Percentiles rank a stretch among this genome's conserved stretches.
These are phyloP conservation scores for Umbellularia californica DNA, from an alignment of 164 flowering plant genomes.

Conservation along the genomic window DNA sequence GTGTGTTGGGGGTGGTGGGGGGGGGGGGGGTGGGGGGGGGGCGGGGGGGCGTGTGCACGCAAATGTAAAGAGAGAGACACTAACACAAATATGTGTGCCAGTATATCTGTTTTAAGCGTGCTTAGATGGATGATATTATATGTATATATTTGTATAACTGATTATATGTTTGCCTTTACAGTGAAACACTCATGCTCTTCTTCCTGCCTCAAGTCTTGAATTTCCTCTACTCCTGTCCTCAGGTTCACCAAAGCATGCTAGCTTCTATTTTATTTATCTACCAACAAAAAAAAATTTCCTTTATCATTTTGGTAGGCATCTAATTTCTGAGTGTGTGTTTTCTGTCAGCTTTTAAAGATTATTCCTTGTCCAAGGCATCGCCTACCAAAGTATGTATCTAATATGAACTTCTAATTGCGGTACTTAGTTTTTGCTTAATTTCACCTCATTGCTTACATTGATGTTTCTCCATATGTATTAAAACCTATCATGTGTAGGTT, in stretches of 20 bases:
- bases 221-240: constrained; percentile 85
- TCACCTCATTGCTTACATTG: not conserved
- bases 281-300: not conserved
- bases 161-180: constrained; percentile 22
- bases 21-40: too few species aligned
- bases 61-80: too few species aligned
- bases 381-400: constrained; percentile 61
- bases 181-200: constrained; percentile 93
- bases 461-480: not conserved
- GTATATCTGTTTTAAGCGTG: not conserved
- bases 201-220: constrained; percentile 84
- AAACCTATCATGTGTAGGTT: constrained; percentile 42
- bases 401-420: not conserved
- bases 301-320: constrained; percentile 1
- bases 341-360: constrained; percentile 66
- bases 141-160: not conserved
- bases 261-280: not conserved
- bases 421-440: not conserved
- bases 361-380: constrained; percentile 90
- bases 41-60: too few species aligned
- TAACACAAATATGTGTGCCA: not conserved
- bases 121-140: not conserved
- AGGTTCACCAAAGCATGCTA: constrained; percentile 47
- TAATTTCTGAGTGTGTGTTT: constrained; percentile 10
- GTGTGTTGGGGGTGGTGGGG: too few species aligned